Conservation (phyloP, 2,329 filamentous ascomycete species). For the Nigrospora osmanthi region DNA sequence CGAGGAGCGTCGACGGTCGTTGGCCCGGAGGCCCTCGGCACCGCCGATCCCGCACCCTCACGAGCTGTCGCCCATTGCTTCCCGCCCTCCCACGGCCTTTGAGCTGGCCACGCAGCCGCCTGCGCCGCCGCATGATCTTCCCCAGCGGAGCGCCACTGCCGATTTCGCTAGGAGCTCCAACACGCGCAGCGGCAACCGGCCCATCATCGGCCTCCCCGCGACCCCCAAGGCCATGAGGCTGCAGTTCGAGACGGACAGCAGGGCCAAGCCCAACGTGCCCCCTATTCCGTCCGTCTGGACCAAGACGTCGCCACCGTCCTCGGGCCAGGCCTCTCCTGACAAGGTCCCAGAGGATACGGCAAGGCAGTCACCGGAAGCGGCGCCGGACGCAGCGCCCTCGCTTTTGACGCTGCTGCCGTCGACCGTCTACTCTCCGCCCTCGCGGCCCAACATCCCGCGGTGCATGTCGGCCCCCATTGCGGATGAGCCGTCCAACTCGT, state of each 20-base stretch:
- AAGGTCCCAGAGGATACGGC: constrained; percentile 18
- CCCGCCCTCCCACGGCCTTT: constrained; percentile 23
- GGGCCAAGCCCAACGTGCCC: constrained; percentile 45
- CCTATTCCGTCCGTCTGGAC: constrained; percentile 40
- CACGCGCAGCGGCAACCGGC: constrained; percentile 33
- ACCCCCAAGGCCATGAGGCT: constrained; percentile 89
- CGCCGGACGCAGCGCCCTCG: constrained; percentile 14
- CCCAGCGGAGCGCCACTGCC: constrained; percentile 56
- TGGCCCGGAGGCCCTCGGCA: constrained; percentile 71
- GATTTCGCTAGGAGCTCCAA: constrained; percentile 50
- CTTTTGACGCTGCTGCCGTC: constrained; percentile 45
- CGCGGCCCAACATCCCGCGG: constrained; percentile 40
- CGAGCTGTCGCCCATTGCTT: constrained; percentile 34
- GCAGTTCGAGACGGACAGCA: constrained; percentile 54
- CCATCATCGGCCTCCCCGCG: constrained; percentile 72
- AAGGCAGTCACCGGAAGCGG: constrained; percentile 18
- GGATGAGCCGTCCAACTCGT: constrained; percentile 27
- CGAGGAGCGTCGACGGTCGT: constrained; percentile 77
- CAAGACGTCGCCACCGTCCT: constrained; percentile 31
- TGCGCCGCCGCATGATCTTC: constrained; percentile 31
- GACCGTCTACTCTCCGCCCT: constrained; percentile 51
- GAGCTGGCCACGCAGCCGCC: constrained; percentile 35
- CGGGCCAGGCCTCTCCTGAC: constrained; percentile 26
- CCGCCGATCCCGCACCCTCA: constrained; percentile 73
- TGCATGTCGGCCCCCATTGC: constrained; percentile 56